These are phyloP conservation scores for Zelonia costaricensis DNA, from an alignment of 208 protist species.

Conservation along the genomic window DNA sequence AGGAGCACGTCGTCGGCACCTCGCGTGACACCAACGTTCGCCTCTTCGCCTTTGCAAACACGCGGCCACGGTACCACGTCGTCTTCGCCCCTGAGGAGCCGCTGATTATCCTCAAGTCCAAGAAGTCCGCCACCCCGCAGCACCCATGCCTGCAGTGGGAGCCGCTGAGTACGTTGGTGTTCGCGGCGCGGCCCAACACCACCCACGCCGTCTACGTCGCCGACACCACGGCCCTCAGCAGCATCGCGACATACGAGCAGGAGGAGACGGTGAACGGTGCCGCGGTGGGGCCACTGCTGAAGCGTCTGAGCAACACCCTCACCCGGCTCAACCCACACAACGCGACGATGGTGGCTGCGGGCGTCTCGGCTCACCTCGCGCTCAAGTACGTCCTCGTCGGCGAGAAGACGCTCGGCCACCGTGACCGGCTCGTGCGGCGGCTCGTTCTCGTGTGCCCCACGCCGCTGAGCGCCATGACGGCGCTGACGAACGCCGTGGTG, in stretches of 20 bases:
- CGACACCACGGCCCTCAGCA: conserved; percentile 54
- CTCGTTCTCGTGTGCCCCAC: conserved; percentile 68
- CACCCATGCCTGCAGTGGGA: conserved; percentile 80
- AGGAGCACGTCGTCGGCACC: conserved; percentile 60
- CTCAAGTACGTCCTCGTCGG: conserved; percentile 76
- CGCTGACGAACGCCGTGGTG: conserved; percentile 17
- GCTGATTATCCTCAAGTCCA: conserved; percentile 75
- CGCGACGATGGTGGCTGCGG: conserved; percentile 69
- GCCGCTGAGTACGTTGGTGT: conserved; percentile 57
- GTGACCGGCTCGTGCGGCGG: conserved; percentile 58
- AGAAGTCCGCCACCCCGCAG: conserved; percentile 34
- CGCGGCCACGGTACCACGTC: conserved; percentile 54
- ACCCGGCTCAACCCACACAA: conserved; percentile 74
- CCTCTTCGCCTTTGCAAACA: conserved; percentile 82
- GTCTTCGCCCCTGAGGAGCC: conserved; percentile 75
- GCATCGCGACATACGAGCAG: conserved; percentile 30
- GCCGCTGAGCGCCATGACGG: conserved; percentile 28
- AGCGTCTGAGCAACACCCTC: conserved; percentile 64
- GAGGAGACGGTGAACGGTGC: conserved; percentile 54
- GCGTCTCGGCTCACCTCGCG: conserved; percentile 52
- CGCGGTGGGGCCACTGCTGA: conserved; percentile 52
- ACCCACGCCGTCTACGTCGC: conserved; percentile 76
- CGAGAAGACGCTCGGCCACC: conserved; percentile 73
- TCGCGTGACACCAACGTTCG: conserved; percentile 55
- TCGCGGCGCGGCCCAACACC: conserved; percentile 61